Base-by-base conservation (phyloP, 495 filamentous ascomycete species). In the Staphylotrichum longicolle region DNA sequence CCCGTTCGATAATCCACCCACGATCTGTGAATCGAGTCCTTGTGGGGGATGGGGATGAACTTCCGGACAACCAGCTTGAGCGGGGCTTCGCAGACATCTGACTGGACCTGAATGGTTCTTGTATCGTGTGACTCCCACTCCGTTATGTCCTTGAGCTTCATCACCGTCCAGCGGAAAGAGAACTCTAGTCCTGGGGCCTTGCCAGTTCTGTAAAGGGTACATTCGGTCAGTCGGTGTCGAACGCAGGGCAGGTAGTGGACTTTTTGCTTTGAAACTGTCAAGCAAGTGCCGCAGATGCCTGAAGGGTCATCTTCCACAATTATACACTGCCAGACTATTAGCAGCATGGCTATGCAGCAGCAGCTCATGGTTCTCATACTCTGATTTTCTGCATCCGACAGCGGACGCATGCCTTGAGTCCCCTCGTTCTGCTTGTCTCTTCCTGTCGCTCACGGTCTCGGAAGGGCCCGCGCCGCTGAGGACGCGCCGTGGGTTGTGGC, bases 351-450 rank as follows among this genome's bases (percentile, higher is more conserved):
- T 14, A 35, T 8, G 7, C 4, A 14, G 5, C 14, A 39, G 0
- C 12, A 40, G 5, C 2, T 10, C 14, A 3, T 39, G 2, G 34
- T 35, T 34, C 34, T 39, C 60, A 33, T 58, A 68, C 66, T 41
- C 63, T 52, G 37, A 66, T 68, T 39, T 62, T 64, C 54, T 68
- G 66, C 57, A 68, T 64, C 27, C 63, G 57, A 54, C 66, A 68
- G 9, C 66, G 56, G 12, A 66, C 49, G 40, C 66, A 68, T 1
- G 66, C 66, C 39, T 44, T 66, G 41, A 61, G 50, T 15, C 55
- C 56, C 49, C 66, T 37, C 8, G 66, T 68, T 34, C 56, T 40
- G 34, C 58, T 57, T 11, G 66, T 63, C 20, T 68, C 46, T 12
- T 60, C 30, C 41, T 58, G 54, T 10, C 48, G 55, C n/a, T 60